Base-by-base conservation (phyloP, 345 rosid genomes). In the Heritiera fomes region DNA sequence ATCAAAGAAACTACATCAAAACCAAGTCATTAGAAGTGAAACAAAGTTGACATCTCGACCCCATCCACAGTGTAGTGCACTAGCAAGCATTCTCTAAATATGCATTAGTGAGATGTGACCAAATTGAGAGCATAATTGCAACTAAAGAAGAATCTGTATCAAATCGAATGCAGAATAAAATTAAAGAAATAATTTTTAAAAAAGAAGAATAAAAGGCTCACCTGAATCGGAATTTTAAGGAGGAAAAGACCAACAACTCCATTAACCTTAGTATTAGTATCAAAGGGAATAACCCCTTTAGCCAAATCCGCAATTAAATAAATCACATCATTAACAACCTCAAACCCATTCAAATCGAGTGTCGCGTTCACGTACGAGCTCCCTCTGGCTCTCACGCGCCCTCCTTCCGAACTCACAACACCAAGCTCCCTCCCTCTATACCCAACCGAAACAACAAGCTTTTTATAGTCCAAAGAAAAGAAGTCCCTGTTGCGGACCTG, bases 361-460 rank as follows among this genome's bases (percentile, higher is more conserved):
- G 88, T 84, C 0, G 98, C 94, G 73, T 92, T 67, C 64, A 95
- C 84, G 49, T 87, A 93, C 50, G 97, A 93, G 64, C 89, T 84
- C 71, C 87, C 90, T 60, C 94, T 82, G 8, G 94, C 94, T 68
- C 85, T 85, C 64, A 95, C 71, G 56, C 70, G 81, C 23, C 90
- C 94, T 15, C 96, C 94, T 7, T 40, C 53, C 15, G 98, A 89
- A 14, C 61, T 85, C 10, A 87, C 94, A 50, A 88, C 38, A 78
- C 97, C 98, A 61, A 95, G 84, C 89, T 90, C 88, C 80, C 88
- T 87, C 79, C 92, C 98, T 78, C 94, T 78, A 78, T 92, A 95
- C 72, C 97, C 95, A 63, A 95, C 83, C 23, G 92, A 88, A 23
- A 90, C 91, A 28, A 68, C 77, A 11, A 95, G 91, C 41, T 91